phyloP scores from a whole-genome alignment of 495 filamentous ascomycete species.

The Xylaria intraflava region DNA sequence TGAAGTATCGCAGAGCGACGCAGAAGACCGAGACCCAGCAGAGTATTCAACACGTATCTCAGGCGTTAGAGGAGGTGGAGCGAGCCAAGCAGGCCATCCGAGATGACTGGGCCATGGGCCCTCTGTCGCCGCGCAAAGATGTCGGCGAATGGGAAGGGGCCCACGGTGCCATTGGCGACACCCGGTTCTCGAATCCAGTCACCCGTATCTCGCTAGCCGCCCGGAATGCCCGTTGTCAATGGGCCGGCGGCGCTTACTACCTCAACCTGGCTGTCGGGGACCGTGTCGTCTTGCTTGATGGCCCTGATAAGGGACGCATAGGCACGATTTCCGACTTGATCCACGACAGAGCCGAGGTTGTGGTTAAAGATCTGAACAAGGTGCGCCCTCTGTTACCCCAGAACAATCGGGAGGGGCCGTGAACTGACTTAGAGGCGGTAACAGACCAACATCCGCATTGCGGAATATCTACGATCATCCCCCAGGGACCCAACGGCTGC shows the following conservation, averaged over 20 bases:
- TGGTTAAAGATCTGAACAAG: slow-evolving; percentile 58
- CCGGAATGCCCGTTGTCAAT: slow-evolving; percentile 30
- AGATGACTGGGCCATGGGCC: slow-evolving; percentile 72
- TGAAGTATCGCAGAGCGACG: slow-evolving; percentile 30
- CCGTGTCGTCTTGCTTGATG: slow-evolving; percentile 69
- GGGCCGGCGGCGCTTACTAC: slow-evolving; percentile 48
- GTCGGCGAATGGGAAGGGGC: slow-evolving; percentile 33
- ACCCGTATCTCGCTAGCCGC: slow-evolving; percentile 22
- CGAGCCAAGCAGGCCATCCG: slow-evolving; percentile 29
- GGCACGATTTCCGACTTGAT: slow-evolving; percentile 57
- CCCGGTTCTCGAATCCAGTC: slow-evolving; percentile 15
- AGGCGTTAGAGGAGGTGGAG: slow-evolving; percentile 16
- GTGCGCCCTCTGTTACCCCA: slow-evolving; percentile 41
- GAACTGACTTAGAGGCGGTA: background rate
- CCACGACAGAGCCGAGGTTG: slow-evolving; percentile 48
- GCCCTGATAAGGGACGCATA: slow-evolving; percentile 76
- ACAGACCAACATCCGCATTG: slow-evolving; percentile 16
- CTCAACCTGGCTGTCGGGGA: slow-evolving; percentile 64
- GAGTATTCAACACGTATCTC: background rate
- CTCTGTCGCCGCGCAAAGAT: slow-evolving; percentile 67
- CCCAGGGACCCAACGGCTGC: background rate
- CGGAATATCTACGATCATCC: background rate
- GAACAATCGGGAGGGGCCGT: background rate
- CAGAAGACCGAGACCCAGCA: slow-evolving; percentile 23
- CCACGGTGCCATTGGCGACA: slow-evolving; percentile 45